Evolutionary conservation across 176 grass and related monocot species (phyloP), one percentile per base, ranked within the genome.

Genomic region (Raddia distichophylla): DNA sequence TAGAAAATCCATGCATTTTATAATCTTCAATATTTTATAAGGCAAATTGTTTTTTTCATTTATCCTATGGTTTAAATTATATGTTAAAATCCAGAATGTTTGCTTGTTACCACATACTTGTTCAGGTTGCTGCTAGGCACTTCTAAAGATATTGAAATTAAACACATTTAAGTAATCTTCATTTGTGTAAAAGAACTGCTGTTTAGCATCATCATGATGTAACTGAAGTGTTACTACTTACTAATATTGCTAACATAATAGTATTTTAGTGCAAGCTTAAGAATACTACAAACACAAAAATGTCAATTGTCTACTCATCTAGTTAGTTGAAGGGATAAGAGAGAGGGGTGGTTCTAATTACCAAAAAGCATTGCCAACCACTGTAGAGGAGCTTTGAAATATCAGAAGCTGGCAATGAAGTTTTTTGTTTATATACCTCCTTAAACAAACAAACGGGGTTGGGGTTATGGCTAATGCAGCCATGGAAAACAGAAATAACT

Each of bases 401-500:
- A 61, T 40, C 9, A 80, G 57, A 43, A 66, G 9, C 42, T 71
- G 18, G 37, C 55, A 35, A 33, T 61, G 58, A 60, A 67, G 47
- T 79, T 77, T 64, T 77, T 46, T 18, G 14, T 50, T 64, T 47
- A 22, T 55, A 48, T 86, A 62, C 27, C 75, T 79, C 52, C 7
- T 61, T 42, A 71, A 76, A 85, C 34, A 71, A 62, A 71, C 63
- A 71, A 44, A 84, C 49, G 63, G 59, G 42, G 33, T 34, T 53
- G 22, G 49, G 48, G 68, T 71, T 48, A 45, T 85, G 55, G 48
- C 40, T 57, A 67, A 53, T 45, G 20, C 61, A 45, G 18, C 48
- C 18, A 43, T 73, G 69, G 49, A 73, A 55, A 37, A 50, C 32
- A 73, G 79, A 67, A 65, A 43, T 67, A 79, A 20, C 18, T 52